phyloP scores from a whole-genome alignment of 768 basidiomycete genomes.

The Suillus fuscotomentosus region DNA sequence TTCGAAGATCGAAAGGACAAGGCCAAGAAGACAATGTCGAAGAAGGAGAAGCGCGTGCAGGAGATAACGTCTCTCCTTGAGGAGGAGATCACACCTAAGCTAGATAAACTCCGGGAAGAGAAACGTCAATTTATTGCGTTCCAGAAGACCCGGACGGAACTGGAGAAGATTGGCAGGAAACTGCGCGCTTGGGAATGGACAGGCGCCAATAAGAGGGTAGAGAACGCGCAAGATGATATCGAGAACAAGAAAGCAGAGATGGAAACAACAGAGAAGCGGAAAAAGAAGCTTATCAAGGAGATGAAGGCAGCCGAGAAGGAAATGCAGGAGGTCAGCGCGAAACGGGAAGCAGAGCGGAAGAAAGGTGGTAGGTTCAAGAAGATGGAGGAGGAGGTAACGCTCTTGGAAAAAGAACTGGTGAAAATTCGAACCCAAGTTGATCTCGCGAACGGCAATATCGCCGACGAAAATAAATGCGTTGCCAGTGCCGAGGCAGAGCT shows the following conservation, averaged over 20 bases:
- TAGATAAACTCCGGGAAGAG: slow-evolving; percentile 86
- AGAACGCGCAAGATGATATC: slow-evolving; percentile 57
- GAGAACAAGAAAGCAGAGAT: slow-evolving; percentile 48
- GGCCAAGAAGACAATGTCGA: slow-evolving; percentile 91
- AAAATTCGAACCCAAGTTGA: slow-evolving; percentile 86
- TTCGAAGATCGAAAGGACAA: slow-evolving; percentile 99
- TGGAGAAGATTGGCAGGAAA: slow-evolving; percentile 80
- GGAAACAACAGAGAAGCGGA: slow-evolving; percentile 43
- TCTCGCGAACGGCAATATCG: slow-evolving; percentile 70
- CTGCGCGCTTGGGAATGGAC: slow-evolving; percentile 90
- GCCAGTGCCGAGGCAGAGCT: slow-evolving; percentile 52
- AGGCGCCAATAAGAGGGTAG: slow-evolving; percentile 51
- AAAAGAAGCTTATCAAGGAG: slow-evolving; percentile 52
- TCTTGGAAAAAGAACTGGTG: slow-evolving; percentile 74
- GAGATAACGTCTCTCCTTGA: slow-evolving; percentile 77
- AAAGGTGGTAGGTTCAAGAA: slow-evolving; percentile 93
- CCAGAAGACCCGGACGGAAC: slow-evolving; percentile 85
- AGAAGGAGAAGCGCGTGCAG: slow-evolving; percentile 94
- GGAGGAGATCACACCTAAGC: slow-evolving; percentile 93
- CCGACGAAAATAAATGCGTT: slow-evolving; percentile 72
- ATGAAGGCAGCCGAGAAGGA: slow-evolving; percentile 66
- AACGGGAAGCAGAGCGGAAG: slow-evolving; percentile 82
- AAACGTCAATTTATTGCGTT: slow-evolving; percentile 87
- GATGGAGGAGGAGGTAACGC: slow-evolving; percentile 76
- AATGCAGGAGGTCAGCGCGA: slow-evolving; percentile 61